Evolutionary conservation across 2,329 filamentous ascomycete species (phyloP).

Genomic region (Fusarium caatingaense): DNA sequence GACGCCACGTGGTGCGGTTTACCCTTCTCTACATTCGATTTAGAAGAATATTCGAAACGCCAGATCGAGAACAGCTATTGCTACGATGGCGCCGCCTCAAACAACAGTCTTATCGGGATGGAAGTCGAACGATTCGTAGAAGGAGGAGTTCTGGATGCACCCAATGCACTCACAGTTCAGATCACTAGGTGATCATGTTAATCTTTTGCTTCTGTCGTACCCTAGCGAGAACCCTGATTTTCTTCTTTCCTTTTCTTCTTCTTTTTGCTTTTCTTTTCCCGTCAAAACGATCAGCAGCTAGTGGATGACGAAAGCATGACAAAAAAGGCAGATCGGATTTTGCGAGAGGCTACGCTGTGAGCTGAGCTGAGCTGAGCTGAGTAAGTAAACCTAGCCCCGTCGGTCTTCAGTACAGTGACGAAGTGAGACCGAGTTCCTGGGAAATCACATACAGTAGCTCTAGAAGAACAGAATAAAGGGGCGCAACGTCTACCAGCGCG

Average conservation of each 20-base stretch:
- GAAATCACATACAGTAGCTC: slow-evolving; percentile 16
- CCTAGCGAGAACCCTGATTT: slow-evolving; percentile 16
- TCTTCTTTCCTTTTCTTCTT: neutral
- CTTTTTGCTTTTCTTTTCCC: neutral
- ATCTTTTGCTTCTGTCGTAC: neutral
- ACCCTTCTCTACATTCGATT: slow-evolving; percentile 11
- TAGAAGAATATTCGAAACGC: slow-evolving; percentile 14
- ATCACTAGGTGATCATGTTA: neutral
- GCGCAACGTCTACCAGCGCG: slow-evolving; percentile 33
- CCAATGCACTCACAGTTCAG: neutral
- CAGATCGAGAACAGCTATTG: slow-evolving; percentile 6
- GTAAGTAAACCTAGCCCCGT: slow-evolving; percentile 16
- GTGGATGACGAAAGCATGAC: slow-evolving; percentile 23
- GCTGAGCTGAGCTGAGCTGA: slow-evolving; percentile 14
- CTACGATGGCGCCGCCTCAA: slow-evolving; percentile 27
- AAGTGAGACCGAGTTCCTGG: slow-evolving; percentile 26
- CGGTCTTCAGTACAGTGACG: neutral
- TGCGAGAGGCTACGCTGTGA: slow-evolving; percentile 11
- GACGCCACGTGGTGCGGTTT: slow-evolving; percentile 32
- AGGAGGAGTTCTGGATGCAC: neutral
- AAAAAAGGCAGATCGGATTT: slow-evolving; percentile 23
- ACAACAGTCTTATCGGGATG: slow-evolving; percentile 3
- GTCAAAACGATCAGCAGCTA: slow-evolving; percentile 20
- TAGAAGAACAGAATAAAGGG: slow-evolving; percentile 39
- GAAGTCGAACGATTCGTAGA: neutral